Percentiles rank a stretch among this genome's conserved stretches.
Evolutionary conservation across 1,284 basidiomycete genomes (phyloP).

Genomic region (Puccinia novopanici): DNA sequence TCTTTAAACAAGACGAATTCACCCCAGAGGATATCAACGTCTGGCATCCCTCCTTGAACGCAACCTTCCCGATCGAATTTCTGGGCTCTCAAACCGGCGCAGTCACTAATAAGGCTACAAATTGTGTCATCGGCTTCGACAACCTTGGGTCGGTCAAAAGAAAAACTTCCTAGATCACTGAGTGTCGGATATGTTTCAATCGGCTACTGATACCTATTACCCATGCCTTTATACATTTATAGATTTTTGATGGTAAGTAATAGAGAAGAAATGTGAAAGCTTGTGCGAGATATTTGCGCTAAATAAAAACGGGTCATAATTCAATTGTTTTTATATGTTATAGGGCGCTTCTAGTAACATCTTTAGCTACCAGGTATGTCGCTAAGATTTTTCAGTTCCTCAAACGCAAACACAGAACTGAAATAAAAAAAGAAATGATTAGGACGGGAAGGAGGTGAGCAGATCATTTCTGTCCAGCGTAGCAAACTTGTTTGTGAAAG

Average conservation of each 20-base stretch:
- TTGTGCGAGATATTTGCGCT: background rate
- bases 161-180: background rate
- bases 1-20: conserved; percentile 25
- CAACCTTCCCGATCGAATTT: conserved; percentile 33
- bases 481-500: conserved; percentile 22
- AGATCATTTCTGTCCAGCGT: conserved; percentile 25
- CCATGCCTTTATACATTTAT: background rate
- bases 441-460: conserved; percentile 18
- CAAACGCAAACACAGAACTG: background rate
- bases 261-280: background rate
- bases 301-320: background rate
- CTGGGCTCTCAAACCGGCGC: background rate
- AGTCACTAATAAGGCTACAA: background rate
- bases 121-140: conserved; percentile 32
- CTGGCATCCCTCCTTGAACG: conserved; percentile 41
- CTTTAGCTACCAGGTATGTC: conserved; percentile 43
- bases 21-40: conserved; percentile 44
- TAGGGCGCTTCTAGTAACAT: conserved; percentile 45
- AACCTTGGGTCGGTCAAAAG: conserved; percentile 44
- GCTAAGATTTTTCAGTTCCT: background rate
- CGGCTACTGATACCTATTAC: background rate
- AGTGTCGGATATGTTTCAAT: background rate
- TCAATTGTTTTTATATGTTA: too few relatives aligned
- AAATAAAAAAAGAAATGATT: background rate
- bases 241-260: conserved; percentile 46